Evolutionary conservation across 345 rosid genomes (phyloP).

Genomic region (Populus pruinosa): DNA sequence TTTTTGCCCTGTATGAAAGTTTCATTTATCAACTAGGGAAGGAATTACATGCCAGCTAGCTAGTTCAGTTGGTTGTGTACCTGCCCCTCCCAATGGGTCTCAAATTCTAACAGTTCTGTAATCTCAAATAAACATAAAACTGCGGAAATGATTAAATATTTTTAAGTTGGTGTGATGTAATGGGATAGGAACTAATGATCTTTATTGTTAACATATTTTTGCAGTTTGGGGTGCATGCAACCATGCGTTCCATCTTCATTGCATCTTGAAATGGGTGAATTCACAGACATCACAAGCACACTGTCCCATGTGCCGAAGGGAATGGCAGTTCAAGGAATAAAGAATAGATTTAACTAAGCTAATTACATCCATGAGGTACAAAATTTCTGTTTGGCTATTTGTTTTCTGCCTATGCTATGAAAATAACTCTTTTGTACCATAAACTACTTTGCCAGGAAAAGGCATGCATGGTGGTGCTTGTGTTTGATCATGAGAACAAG

Average conservation of each 20-base stretch:
- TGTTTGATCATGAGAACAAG: not conserved
- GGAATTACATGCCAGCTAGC: not conserved
- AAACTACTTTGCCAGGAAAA: not conserved
- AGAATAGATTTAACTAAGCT: not conserved
- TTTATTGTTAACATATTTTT: not conserved
- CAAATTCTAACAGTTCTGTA: not conserved
- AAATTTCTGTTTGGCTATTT: not conserved
- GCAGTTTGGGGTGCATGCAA: conserved; percentile 36
- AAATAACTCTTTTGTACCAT: not conserved
- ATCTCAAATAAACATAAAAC: not conserved
- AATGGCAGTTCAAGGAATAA: conserved; percentile 33
- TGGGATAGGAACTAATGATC: not conserved
- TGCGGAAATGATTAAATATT: not conserved
- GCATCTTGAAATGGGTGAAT: conserved; percentile 94
- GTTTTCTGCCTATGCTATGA: not conserved
- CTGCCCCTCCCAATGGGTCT: not conserved
- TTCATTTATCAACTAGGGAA: not conserved
- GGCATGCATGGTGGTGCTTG: not conserved
- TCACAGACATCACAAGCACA: conserved; percentile 87
- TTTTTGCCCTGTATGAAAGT: not conserved
- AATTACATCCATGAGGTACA: not conserved
- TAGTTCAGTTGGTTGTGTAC: not conserved
- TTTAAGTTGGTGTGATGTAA: not conserved
- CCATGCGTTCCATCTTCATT: conserved; percentile 75
- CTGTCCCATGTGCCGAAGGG: conserved; percentile 78